Percentiles rank a stretch among this genome's conserved stretches.
phyloP scores from a whole-genome alignment of 106 monocot species.

The Narthecium ossifragum region DNA sequence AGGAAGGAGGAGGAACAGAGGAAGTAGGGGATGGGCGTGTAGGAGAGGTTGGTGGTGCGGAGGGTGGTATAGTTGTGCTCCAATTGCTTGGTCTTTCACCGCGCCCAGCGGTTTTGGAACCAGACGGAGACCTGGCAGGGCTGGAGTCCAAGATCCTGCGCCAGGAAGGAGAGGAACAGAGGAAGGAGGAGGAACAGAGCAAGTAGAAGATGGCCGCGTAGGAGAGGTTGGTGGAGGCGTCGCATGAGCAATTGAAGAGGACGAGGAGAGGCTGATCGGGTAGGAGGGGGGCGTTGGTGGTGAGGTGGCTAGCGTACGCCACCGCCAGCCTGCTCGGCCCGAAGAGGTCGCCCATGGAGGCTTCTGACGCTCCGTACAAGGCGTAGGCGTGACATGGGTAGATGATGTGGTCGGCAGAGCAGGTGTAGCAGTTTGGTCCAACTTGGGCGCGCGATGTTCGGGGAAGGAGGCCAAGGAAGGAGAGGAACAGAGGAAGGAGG shows the following conservation, averaged over 20 bases:
- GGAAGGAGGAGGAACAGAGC: too few species aligned
- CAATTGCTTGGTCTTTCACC: too few species aligned
- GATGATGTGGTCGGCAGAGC: slow-evolving; percentile 32
- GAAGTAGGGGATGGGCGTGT: slow-evolving; percentile 40
- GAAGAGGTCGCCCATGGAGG: slow-evolving; percentile 55
- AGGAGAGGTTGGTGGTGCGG: too few species aligned
- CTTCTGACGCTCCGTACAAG: slow-evolving; percentile 55
- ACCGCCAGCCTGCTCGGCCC: slow-evolving; percentile 40
- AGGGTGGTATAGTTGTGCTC: too few species aligned
- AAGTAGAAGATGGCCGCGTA: slow-evolving; percentile 45
- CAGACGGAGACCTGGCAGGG: too few species aligned
- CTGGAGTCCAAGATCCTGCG: too few species aligned
- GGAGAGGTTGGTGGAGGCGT: slow-evolving; percentile 26
- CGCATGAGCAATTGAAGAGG: slow-evolving; percentile 49
- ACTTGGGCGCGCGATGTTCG: background rate
- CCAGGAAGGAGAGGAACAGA: too few species aligned
- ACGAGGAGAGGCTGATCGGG: slow-evolving; percentile 50
- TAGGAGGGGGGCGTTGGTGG: slow-evolving; percentile 13
- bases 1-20: too few species aligned
- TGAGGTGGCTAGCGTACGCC: slow-evolving; percentile 48
- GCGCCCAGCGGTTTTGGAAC: too few species aligned
- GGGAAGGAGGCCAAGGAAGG: background rate
- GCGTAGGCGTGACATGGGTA: slow-evolving; percentile 77
- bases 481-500: background rate
- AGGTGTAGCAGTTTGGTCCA: slow-evolving; percentile 28